Percentiles rank a stretch among this genome's conserved stretches.
Evolutionary conservation across 768 basidiomycete species (phyloP).

Genomic region (Naganishia onofrii): DNA sequence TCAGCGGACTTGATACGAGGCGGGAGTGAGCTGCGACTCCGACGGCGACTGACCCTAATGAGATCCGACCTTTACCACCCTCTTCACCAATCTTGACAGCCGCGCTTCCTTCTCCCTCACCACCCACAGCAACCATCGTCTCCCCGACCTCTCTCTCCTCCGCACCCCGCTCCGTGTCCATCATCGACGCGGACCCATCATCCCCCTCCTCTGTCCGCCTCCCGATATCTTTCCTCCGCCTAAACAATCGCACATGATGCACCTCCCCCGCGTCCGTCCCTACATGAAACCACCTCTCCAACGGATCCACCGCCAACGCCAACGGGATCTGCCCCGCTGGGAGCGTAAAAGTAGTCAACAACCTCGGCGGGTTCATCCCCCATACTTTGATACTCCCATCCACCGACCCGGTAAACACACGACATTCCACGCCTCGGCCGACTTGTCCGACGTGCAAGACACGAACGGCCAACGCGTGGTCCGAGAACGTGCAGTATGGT

Average conservation of each 20-base stretch:
- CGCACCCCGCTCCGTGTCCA: not conserved
- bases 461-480: constrained; percentile 87
- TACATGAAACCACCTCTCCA: constrained; percentile 85
- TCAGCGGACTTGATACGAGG: no score
- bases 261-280: constrained; percentile 72
- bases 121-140: constrained; percentile 33
- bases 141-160: constrained; percentile 6
- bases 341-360: constrained; percentile 84
- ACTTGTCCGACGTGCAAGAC: constrained; percentile 74
- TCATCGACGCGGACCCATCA: not conserved
- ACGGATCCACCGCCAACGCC: constrained; percentile 69
- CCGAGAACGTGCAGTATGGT: constrained; percentile 75
- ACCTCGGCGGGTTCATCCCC: constrained; percentile 59
- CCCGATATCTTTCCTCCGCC: constrained; percentile 45
- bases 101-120: constrained; percentile 40
- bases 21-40: not conserved
- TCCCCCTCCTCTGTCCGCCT: constrained; percentile 22
- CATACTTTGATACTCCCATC: constrained; percentile 86
- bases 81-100: constrained; percentile 40
- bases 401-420: constrained; percentile 73
- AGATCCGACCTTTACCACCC: constrained; percentile 55
- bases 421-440: constrained; percentile 74
- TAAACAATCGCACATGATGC: constrained; percentile 76
- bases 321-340: constrained; percentile 66
- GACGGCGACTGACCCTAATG: constrained; percentile 59